A percentile compares a stretch with the other conserved stretches of the same genome.
These are phyloP conservation scores for Hevea brasiliensis DNA, from an alignment of 345 rosid genomes.

Conservation along the genomic window DNA sequence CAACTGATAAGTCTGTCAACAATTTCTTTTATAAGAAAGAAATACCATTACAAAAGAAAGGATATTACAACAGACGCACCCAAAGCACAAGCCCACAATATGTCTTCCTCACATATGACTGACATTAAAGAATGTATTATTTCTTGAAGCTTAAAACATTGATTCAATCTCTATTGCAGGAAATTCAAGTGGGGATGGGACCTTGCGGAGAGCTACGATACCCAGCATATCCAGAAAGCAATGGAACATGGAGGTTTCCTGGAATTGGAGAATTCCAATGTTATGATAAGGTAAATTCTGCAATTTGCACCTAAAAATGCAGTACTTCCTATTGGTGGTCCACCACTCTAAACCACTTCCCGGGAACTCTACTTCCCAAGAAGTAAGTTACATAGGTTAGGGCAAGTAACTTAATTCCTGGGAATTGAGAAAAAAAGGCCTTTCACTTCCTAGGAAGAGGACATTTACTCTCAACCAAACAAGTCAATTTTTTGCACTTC, in stretches of 20 bases:
- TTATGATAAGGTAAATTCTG: conserved; percentile 75
- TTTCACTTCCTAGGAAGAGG: too few species aligned
- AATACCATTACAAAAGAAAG: not conserved
- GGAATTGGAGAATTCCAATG: conserved; percentile 99
- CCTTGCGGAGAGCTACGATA: conserved; percentile 95
- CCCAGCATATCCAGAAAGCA: conserved; percentile 94
- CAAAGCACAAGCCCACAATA: not conserved
- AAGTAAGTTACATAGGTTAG: too few species aligned
- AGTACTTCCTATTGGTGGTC: not conserved
- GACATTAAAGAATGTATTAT: not conserved
- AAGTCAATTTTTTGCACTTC: too few species aligned
- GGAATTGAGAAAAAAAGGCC: too few species aligned
- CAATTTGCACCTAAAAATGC: not conserved
- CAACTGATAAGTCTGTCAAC: not conserved
- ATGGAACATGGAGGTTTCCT: conserved; percentile 89
- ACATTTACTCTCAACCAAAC: too few species aligned
- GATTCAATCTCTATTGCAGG: conserved; percentile 48
- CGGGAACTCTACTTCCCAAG: too few species aligned
- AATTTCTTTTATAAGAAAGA: not conserved
- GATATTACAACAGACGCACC: not conserved
- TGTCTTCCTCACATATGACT: not conserved
- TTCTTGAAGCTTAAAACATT: conserved; percentile 1
- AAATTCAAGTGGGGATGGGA: conserved; percentile 96
- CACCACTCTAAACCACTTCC: too few species aligned
- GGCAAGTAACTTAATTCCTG: too few species aligned